Base-by-base conservation (phyloP, 371 early-diverging fungal species). In the Mucor piriformis region DNA sequence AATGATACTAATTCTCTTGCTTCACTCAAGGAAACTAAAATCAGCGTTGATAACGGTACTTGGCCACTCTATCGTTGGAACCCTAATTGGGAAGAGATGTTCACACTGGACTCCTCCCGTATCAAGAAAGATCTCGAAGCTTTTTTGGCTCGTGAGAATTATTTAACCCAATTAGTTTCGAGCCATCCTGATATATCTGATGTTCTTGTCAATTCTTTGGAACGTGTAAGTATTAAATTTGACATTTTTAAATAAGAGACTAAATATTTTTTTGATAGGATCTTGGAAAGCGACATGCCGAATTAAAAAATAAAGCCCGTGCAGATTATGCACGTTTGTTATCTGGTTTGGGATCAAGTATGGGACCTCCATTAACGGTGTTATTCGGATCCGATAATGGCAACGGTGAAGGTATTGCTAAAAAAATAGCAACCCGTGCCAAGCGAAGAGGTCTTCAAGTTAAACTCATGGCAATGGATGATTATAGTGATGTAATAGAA, bases 1-100 rank as follows among this genome's bases (percentile, higher is more conserved):
- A 48, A 59, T n/a, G 38, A 58, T 7, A 70, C 73, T 34, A 79
- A 73, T 34, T 71, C 86, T 16, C 84, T 93, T 51, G 88, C 79
- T 5, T 79, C 83, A 7, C 76, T 95, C 59, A 88, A 91, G 76
- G 89, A 92, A 73, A 88, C 92, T 42, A 95, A 96, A 83, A 67
- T 84, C 16, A 91, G 92, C 6, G 89, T 96, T 42, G 95, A 96
- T 63, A 83, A 81, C 51, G 95, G 95, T 8, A 82, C 88, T 48
- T 95, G 95, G 94, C 93, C 96, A 15, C 73, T 96, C 52, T 96
- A 94, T 81, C 88, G 96, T 53, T 96, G 92, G 92, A 87, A 92
- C 64, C 96, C 96, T 27, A 54, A 65, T 4, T 47, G 79, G 46
- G 57, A 57, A 25, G 76, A 86, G 47, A 80, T 86, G 38, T 93